Evolutionary conservation across 2,329 filamentous ascomycete species (phyloP).

Genomic region (Echinosphaeria canescens): DNA sequence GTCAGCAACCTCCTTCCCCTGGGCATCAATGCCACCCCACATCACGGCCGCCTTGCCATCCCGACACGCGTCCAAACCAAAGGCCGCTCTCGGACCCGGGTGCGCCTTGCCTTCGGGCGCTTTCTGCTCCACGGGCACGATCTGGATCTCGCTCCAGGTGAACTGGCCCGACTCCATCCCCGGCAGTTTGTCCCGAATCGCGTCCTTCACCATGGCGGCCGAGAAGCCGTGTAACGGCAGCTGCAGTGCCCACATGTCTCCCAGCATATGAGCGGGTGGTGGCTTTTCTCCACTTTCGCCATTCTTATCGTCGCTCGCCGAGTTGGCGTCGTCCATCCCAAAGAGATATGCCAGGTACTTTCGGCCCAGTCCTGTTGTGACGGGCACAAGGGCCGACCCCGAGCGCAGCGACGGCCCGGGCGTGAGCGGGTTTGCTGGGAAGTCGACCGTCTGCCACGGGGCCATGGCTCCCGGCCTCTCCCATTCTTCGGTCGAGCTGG

Average conservation of each 20-base stretch:
- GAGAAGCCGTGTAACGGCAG: slow-evolving; percentile 20
- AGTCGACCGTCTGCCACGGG: slow-evolving; percentile 16
- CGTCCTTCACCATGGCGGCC: slow-evolving; percentile 25
- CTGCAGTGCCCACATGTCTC: slow-evolving; percentile 29
- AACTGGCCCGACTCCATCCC: slow-evolving; percentile 19
- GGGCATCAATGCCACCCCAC: slow-evolving; percentile 26
- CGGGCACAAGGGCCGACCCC: slow-evolving; percentile 18
- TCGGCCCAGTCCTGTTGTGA: slow-evolving; percentile 27
- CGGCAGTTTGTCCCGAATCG: slow-evolving; percentile 18
- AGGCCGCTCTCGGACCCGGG: slow-evolving; percentile 16
- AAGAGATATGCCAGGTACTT: slow-evolving; percentile 27
- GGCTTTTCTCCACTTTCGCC: slow-evolving; percentile 5
- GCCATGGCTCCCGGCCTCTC: slow-evolving; percentile 9
- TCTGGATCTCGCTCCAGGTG: slow-evolving; percentile 25
- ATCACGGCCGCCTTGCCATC: slow-evolving; percentile 23
- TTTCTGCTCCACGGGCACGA: slow-evolving; percentile 18
- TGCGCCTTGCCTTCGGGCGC: slow-evolving; percentile 17
- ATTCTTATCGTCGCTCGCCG: neutral
- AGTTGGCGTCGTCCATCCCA: slow-evolving; percentile 11
- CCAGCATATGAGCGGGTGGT: slow-evolving; percentile 8
- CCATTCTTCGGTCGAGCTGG: slow-evolving; percentile 9
- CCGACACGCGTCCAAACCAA: slow-evolving; percentile 16
- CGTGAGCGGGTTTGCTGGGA: slow-evolving; percentile 13
- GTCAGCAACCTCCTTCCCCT: slow-evolving; percentile 15
- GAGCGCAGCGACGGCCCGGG: slow-evolving; percentile 18